A percentile compares a stretch with the other conserved stretches of the same genome.
phyloP scores from a whole-genome alignment of 139 green algal genomes.

The Medakamo hakoo region DNA sequence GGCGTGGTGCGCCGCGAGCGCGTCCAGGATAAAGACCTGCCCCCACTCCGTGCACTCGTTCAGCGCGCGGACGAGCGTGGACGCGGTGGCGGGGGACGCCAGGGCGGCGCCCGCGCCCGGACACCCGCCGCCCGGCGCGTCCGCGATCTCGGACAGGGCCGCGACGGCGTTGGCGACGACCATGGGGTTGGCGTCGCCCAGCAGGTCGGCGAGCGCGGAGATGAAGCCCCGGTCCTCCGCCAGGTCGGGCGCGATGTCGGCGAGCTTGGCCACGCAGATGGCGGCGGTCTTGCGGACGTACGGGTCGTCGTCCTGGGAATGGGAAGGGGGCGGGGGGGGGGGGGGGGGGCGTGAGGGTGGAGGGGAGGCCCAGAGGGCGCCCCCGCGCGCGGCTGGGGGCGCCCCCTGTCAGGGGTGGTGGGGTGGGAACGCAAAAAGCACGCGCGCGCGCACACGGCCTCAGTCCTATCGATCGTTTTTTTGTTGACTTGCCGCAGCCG shows the following conservation, averaged over 20 bases:
- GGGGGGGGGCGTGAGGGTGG: not conserved
- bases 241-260: conserved; percentile 90
- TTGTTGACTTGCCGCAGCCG: no score
- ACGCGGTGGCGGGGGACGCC: conserved; percentile 43
- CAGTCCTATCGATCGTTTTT: not conserved
- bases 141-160: conserved; percentile 74
- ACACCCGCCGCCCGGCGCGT: not conserved
- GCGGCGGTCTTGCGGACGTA: conserved; percentile 98
- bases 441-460: not conserved
- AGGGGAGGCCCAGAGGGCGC: no score
- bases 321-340: not conserved
- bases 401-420: no score
- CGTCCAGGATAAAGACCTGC: conserved; percentile 97
- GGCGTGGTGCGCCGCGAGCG: conserved; percentile 54
- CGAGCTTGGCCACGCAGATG: conserved; percentile 95
- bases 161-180: conserved; percentile 97
- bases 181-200: conserved; percentile 96
- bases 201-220: conserved; percentile 80
- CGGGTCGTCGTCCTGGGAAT: conserved; percentile 79
- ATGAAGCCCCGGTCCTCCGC: conserved; percentile 95
- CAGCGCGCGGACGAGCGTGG: conserved; percentile 90
- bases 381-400: no score
- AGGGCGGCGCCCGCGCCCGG: conserved; percentile 34
- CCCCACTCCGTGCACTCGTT: conserved; percentile 99
- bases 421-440: no score